Percentiles rank a stretch among this genome's conserved stretches.
Conservation (phyloP, 176 grass and related monocot genomes). For the Rhipidocladum racemiflorum region DNA sequence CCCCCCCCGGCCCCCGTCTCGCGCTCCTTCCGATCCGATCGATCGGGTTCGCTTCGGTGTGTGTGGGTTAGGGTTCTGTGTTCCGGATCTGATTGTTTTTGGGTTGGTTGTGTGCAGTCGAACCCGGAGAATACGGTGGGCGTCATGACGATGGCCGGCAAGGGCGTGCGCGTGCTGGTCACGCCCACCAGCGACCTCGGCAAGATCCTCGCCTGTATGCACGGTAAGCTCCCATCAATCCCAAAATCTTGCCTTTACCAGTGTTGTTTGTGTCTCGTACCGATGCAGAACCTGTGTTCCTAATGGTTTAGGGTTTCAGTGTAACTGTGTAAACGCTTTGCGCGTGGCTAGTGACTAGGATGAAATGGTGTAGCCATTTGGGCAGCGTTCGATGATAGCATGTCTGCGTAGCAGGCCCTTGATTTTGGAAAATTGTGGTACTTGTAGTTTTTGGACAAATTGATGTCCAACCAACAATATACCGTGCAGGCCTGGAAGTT, state of each 20-base stretch:
- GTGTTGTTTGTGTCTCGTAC: background rate
- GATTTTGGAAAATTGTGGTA: background rate
- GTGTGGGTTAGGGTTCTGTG: constrained; percentile 40
- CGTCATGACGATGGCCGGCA: constrained; percentile 96
- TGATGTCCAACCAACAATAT: background rate
- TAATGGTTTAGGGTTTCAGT: background rate
- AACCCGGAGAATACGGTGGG: constrained; percentile 99
- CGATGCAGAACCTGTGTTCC: background rate
- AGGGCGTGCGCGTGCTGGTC: constrained; percentile 92
- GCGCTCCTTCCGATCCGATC: constrained; percentile 9
- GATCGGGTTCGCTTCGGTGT: background rate
- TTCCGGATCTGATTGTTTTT: constrained; percentile 32
- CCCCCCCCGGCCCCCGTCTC: background rate
- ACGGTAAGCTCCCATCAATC: constrained; percentile 49
- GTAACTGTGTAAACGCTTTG: background rate
- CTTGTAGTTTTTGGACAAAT: background rate
- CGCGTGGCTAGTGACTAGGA: background rate
- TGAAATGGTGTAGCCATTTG: background rate
- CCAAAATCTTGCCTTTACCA: background rate
- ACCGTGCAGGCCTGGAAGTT: constrained; percentile 70
- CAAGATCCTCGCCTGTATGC: constrained; percentile 98
- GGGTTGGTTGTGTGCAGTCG: constrained; percentile 48
- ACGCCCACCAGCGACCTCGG: constrained; percentile 99
- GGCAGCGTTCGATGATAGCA: background rate
- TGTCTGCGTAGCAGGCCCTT: background rate